Conservation (phyloP, 345 rosid genomes). For the Brassica rapa region DNA sequence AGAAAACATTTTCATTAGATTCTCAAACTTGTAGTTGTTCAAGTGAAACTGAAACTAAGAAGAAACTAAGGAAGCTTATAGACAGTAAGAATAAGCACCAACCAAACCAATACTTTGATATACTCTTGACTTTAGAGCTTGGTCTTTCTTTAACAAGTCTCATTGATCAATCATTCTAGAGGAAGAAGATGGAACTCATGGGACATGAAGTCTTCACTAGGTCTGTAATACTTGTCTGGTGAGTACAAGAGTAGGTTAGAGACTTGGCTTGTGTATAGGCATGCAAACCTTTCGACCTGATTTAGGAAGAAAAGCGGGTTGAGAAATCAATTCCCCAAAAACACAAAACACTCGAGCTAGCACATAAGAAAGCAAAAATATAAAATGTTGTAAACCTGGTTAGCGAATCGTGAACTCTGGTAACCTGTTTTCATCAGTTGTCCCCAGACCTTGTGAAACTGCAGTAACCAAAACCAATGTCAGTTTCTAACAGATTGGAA, state of each 20-base stretch:
- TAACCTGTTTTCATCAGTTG: constrained; percentile 98
- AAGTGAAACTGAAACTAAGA: constrained; percentile 14
- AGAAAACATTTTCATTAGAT: neutral
- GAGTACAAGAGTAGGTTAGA: constrained; percentile 90
- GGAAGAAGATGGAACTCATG: constrained; percentile 86
- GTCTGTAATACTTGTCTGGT: constrained; percentile 92
- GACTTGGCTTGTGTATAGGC: constrained; percentile 93
- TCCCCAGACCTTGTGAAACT: constrained; percentile 98
- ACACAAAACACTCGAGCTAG: neutral
- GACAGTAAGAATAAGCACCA: constrained; percentile 33
- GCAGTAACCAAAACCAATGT: constrained; percentile 5
- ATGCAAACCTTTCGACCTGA: constrained; percentile 98
- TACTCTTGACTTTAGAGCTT: neutral
- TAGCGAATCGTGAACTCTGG: constrained; percentile 98
- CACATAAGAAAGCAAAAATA: neutral
- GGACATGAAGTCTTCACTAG: constrained; percentile 96
- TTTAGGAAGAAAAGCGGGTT: constrained; percentile 3
- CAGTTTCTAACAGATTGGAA: neutral
- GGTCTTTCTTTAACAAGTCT: neutral
- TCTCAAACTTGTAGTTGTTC: neutral
- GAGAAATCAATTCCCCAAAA: neutral
- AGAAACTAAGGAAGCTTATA: constrained; percentile 10
- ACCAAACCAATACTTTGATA: constrained; percentile 10
- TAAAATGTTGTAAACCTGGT: constrained; percentile 57
- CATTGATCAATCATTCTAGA: constrained; percentile 34